These are phyloP conservation scores for Suhomyces chickasaworum DNA, from an alignment of 1,139 yeast genomes.

Conservation along the genomic window DNA sequence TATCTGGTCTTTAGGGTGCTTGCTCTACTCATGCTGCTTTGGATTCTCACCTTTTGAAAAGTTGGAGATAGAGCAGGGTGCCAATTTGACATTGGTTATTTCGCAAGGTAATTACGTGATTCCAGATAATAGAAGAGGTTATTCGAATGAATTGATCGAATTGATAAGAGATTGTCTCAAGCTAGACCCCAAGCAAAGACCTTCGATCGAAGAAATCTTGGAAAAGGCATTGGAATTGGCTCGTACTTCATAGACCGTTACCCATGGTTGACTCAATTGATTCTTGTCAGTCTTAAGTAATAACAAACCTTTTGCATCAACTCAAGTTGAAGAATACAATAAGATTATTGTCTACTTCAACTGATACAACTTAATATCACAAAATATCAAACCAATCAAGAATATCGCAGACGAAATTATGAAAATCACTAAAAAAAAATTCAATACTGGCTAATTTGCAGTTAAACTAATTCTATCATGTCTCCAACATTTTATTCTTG, in stretches of 20 bases:
- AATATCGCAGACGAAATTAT: no score
- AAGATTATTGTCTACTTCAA: no score
- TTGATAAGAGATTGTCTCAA: conserved; percentile 62
- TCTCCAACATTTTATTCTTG: no score
- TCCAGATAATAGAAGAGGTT: conserved; percentile 54
- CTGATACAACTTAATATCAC: no score
- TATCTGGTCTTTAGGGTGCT: conserved; percentile 90
- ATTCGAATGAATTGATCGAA: conserved; percentile 55
- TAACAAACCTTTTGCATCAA: no score
- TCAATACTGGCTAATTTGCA: no score
- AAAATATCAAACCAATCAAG: no score
- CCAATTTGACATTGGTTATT: conserved; percentile 76
- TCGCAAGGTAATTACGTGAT: conserved; percentile 66
- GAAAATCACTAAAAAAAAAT: no score
- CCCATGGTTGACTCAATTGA: no score
- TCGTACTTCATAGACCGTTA: conserved; percentile 12
- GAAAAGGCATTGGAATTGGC: conserved; percentile 44
- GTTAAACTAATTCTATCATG: no score
- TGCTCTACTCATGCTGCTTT: conserved; percentile 74
- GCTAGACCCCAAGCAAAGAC: conserved; percentile 61
- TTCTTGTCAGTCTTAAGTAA: no score
- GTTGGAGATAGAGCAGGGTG: conserved; percentile 79
- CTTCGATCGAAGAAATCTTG: conserved; percentile 60
- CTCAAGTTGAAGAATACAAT: no score
- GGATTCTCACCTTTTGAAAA: conserved; percentile 86